Conservation (phyloP, 1,139 yeast species). For the Magnusiomyces starmeri region DNA sequence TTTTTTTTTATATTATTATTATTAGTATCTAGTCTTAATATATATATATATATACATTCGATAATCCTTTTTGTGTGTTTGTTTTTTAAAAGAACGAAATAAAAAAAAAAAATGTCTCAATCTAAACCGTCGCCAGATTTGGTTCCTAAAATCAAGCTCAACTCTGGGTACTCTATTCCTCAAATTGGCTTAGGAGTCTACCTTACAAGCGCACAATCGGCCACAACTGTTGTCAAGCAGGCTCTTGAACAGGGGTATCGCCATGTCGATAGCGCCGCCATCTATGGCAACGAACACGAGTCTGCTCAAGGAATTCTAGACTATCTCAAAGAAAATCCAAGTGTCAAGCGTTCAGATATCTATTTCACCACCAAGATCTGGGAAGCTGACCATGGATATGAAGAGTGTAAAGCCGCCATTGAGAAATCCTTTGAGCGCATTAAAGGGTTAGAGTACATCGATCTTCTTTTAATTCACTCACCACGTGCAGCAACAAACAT, state of each 20-base stretch:
- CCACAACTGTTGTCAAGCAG: conserved; percentile 40
- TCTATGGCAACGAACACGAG: conserved; percentile 51
- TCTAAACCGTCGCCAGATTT: background rate
- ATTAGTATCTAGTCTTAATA: too few species aligned
- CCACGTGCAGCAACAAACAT: conserved; percentile 26
- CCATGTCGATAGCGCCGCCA: conserved; percentile 57
- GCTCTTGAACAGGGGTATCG: conserved; percentile 63
- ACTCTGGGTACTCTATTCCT: conserved; percentile 42
- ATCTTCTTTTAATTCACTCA: conserved; percentile 37
- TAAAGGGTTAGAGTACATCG: conserved; percentile 41
- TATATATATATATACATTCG: too few species aligned
- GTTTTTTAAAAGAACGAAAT: too few species aligned
- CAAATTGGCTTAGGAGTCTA: conserved; percentile 54
- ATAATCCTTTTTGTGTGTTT: too few species aligned
- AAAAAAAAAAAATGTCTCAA: too few species aligned
- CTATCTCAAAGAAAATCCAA: conserved; percentile 36
- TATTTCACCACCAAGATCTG: conserved; percentile 67
- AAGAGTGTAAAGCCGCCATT: conserved; percentile 49
- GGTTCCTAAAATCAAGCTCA: conserved; percentile 1
- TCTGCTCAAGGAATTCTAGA: conserved; percentile 44
- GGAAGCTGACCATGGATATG: conserved; percentile 51
- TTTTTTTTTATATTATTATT: too few species aligned
- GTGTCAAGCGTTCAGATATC: conserved; percentile 39
- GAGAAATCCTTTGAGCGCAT: conserved; percentile 45
- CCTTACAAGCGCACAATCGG: conserved; percentile 38